phyloP scores from a whole-genome alignment of 1,139 yeast species.

The Zygosaccharomyces pseudobailii region DNA sequence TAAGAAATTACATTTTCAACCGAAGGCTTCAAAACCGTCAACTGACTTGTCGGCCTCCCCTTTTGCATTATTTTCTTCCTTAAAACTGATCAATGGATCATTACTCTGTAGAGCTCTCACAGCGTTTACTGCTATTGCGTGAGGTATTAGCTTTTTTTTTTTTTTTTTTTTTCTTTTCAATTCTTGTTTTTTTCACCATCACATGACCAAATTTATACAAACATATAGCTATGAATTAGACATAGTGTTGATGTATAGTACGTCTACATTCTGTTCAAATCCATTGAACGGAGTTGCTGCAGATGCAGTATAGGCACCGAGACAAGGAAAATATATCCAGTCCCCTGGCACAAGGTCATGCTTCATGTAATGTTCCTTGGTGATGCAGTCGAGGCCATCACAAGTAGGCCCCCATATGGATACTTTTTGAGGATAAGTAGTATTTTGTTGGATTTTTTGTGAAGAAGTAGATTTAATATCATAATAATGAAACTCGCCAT shows the following conservation, averaged over 20 bases:
- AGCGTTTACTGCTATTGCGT: background rate
- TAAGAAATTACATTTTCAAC: slow-evolving; percentile 37
- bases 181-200: background rate
- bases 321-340: slow-evolving; percentile 79
- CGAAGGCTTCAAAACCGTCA: slow-evolving; percentile 32
- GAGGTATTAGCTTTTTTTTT: background rate
- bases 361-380: slow-evolving; percentile 48
- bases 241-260: slow-evolving; percentile 53
- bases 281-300: slow-evolving; percentile 91
- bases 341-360: slow-evolving; percentile 75
- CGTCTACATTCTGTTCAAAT: slow-evolving; percentile 58
- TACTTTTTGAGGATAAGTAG: slow-evolving; percentile 37
- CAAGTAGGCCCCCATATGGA: slow-evolving; percentile 99
- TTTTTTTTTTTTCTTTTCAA: too few species aligned
- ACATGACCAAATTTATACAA: background rate
- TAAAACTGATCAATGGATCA: background rate
- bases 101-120: background rate
- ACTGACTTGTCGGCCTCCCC: slow-evolving; percentile 16
- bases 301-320: slow-evolving; percentile 93
- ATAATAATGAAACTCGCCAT: slow-evolving; percentile 45
- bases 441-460: slow-evolving; percentile 7
- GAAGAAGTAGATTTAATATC: slow-evolving; percentile 26
- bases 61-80: slow-evolving; percentile 7
- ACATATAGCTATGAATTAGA: slow-evolving; percentile 18
- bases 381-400: slow-evolving; percentile 88